A percentile compares a stretch with the other conserved stretches of the same genome.
These are phyloP conservation scores for Parietaria judaica DNA, from an alignment of 306 rosid species.

Conservation along the genomic window DNA sequence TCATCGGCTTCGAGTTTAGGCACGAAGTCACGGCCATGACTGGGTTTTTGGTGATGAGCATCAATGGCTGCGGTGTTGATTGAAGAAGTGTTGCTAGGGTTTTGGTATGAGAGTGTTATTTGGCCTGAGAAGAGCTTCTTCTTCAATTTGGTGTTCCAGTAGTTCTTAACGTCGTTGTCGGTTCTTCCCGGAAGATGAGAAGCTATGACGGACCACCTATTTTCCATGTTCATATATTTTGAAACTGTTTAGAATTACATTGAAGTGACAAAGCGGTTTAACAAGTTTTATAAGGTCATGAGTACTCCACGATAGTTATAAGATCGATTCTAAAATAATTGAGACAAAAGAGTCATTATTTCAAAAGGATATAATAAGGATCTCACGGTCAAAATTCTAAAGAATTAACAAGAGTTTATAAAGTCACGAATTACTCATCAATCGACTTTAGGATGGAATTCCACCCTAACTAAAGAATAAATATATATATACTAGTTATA, in stretches of 20 bases:
- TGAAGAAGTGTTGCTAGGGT: constrained; percentile 3
- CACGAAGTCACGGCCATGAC: background rate
- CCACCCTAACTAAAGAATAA: background rate
- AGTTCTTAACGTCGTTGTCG: constrained; percentile 84
- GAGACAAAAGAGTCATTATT: too few relatives aligned
- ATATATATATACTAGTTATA: background rate
- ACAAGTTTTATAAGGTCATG: too few relatives aligned
- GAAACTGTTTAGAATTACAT: too few relatives aligned
- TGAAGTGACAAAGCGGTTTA: too few relatives aligned
- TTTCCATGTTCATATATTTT: background rate
- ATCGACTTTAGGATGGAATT: too few relatives aligned
- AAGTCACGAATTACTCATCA: too few relatives aligned
- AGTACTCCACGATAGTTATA: too few relatives aligned
- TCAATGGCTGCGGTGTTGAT: constrained; percentile 3
- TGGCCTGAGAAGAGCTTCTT: constrained; percentile 51
- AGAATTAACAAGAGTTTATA: too few relatives aligned
- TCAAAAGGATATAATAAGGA: too few relatives aligned
- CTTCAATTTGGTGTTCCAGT: constrained; percentile 85
- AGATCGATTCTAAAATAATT: too few relatives aligned
- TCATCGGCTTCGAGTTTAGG: constrained; percentile 19
- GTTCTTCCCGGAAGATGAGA: constrained; percentile 74
- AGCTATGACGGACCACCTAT: constrained; percentile 81
- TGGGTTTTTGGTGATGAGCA: background rate
- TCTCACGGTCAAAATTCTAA: too few relatives aligned
- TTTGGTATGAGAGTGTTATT: constrained; percentile 17